Percentiles rank a stretch among this genome's conserved stretches.
These are phyloP conservation scores for Ceratobasidium papillatum DNA, from an alignment of 1,284 basidiomycete species.

Conservation along the genomic window DNA sequence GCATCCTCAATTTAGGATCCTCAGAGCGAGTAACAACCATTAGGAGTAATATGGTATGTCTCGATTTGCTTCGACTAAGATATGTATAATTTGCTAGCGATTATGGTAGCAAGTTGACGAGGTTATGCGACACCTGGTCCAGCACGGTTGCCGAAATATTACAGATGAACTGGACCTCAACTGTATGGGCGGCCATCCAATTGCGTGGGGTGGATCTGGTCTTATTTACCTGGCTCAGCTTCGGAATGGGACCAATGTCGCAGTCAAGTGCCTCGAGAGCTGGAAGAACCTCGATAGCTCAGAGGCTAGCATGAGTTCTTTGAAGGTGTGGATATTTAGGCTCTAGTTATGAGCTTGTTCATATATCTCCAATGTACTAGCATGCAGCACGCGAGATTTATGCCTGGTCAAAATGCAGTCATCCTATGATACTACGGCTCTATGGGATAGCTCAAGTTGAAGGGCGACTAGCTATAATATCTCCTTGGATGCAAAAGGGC, in stretches of 20 bases:
- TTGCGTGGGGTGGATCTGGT: conserved; percentile 11
- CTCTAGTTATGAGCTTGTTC: not conserved
- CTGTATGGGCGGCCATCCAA: not conserved
- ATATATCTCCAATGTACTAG: not conserved
- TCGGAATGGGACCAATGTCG: not conserved
- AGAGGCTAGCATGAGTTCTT: not conserved
- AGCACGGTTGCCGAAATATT: conserved; percentile 15
- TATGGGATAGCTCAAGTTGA: conserved; percentile 4
- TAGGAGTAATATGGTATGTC: conserved; percentile 1
- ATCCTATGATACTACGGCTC: conserved; percentile 1
- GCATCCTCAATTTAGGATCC: too few relatives aligned
- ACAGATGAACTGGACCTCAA: not conserved
- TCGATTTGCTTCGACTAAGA: not conserved
- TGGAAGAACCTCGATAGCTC: not conserved
- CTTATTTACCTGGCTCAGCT: not conserved
- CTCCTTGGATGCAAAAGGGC: conserved; percentile 21
- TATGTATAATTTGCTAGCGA: not conserved
- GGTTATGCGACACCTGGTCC: not conserved
- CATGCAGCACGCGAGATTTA: conserved; percentile 27
- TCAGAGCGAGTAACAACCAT: not conserved
- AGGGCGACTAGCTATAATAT: not conserved
- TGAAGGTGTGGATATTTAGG: not conserved
- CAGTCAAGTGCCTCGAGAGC: conserved; percentile 8
- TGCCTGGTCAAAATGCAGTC: conserved; percentile 28
- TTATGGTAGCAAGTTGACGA: not conserved